Evolutionary conservation across 805 yeast species (phyloP), one percentile per base, ranked within the genome.

Genomic region (Millerago galiae): DNA sequence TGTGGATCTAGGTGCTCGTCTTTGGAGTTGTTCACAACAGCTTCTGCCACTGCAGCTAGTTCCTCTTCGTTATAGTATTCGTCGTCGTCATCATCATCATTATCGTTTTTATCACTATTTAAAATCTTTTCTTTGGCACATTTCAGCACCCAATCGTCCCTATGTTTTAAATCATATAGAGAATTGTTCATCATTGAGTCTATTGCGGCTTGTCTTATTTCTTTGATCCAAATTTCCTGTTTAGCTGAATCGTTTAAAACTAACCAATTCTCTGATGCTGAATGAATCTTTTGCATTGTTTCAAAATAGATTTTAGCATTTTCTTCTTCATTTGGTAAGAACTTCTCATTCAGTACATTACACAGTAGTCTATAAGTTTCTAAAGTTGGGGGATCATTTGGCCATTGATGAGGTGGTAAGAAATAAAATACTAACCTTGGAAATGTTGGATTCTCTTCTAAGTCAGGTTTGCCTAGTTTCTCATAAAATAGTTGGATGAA

Each of bases 331-430:
- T 30, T 24, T 24, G 49, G 37, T 34, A 51, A 26, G 53, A 60
- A 48, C 50, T 45, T 45, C 41, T 56, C 40, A 42, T 47, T 56
- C 29, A 53, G 53, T n/a, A 34, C 44, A 26, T 58, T 38, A 55
- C 55, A 55, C 25, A 72, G 47, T 13, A 59, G 56, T 38, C 65
- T 60, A 41, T 62, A 67, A 1, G 76, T 70, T 48, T 70, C 72
- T 39, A 60, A 52, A 2, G 75, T 71, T 14, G 79, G 79, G 2
- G 76, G 76, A 42, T 70, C 76, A 41, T 68, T 70, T 0, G 80
- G 80, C 80, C 80, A 74, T 15, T 58, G 56, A 9, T 56, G 45
- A 3, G 75, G 68, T 1, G 72, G 65, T 3, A 72, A 50, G 48
- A 74, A 72, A 45, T 65, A 72, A 6, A 74, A 53, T 10, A 72